These are phyloP conservation scores for Daldinia grandis DNA, from an alignment of 495 filamentous ascomycete genomes.

Conservation along the genomic window DNA sequence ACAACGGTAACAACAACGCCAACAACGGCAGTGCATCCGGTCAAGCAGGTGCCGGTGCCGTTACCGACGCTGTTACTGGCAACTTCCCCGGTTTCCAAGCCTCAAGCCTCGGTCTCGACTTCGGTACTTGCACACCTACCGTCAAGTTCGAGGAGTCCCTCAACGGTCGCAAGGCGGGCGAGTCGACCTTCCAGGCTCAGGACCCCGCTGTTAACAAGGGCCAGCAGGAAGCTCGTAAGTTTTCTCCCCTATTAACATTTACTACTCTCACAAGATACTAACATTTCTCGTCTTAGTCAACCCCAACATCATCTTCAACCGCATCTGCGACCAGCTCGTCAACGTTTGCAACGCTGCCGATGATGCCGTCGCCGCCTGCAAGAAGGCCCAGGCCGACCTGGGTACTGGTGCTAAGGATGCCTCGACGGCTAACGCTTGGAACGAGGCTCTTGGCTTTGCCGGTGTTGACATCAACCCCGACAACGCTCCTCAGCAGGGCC, in stretches of 20 bases:
- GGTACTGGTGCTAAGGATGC: constrained; percentile 51
- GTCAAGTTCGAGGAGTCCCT: constrained; percentile 65
- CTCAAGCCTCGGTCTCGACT: constrained; percentile 52
- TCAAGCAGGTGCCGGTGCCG: constrained; percentile 53
- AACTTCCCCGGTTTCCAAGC: constrained; percentile 49
- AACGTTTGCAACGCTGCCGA: constrained; percentile 65
- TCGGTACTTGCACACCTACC: constrained; percentile 64
- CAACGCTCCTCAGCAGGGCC: constrained; percentile 48
- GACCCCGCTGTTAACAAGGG: constrained; percentile 62
- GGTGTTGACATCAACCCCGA: constrained; percentile 53
- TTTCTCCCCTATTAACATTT: not conserved
- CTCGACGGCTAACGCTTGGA: constrained; percentile 55
- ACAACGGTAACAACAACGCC: constrained; percentile 1
- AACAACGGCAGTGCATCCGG: constrained; percentile 48
- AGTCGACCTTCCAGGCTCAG: constrained; percentile 65
- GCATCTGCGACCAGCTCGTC: constrained; percentile 67
- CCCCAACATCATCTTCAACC: constrained; percentile 72
- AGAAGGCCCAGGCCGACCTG: constrained; percentile 53
- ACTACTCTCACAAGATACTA: not conserved
- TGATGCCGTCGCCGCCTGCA: constrained; percentile 60
- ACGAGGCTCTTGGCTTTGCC: constrained; percentile 53
- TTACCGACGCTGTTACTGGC: constrained; percentile 47
- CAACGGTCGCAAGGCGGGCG: constrained; percentile 55
- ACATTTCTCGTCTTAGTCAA: constrained; percentile 45
- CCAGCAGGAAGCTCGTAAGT: constrained; percentile 55